A percentile compares a stretch with the other conserved stretches of the same genome.
Evolutionary conservation across 139 green algal genomes (phyloP).

Genomic region (Bryopsis sp.): DNA sequence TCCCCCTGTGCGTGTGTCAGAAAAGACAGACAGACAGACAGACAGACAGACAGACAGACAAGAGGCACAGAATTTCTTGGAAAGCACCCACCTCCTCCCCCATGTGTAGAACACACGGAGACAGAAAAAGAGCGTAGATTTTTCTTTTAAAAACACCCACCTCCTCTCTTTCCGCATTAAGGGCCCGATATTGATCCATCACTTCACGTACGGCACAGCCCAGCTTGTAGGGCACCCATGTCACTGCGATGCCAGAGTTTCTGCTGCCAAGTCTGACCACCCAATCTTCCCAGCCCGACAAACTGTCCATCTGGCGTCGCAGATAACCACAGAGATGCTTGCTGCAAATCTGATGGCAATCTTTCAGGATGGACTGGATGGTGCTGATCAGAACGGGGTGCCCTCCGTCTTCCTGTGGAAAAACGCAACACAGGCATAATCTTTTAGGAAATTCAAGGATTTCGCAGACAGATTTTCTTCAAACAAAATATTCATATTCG

Average conservation of each 20-base stretch:
- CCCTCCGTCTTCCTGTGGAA: not conserved
- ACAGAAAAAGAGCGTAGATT: no score
- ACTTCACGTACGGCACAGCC: slow-evolving; percentile 2
- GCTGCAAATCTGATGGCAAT: not conserved
- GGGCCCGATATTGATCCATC: slow-evolving; percentile 5
- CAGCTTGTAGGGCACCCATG: slow-evolving; percentile 4
- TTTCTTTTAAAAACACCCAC: no score
- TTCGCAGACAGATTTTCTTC: not conserved
- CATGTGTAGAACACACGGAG: no score
- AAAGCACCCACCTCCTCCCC: no score
- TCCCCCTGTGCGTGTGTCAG: no score
- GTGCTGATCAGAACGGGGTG: not conserved
- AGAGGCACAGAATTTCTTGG: no score
- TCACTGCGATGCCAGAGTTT: not conserved
- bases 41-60: no score
- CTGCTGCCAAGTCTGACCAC: not conserved
- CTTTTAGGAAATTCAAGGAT: not conserved
- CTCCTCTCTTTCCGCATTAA: slow-evolving; percentile 1
- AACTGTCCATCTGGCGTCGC: not conserved
- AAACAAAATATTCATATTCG: not conserved
- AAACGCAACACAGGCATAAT: not conserved
- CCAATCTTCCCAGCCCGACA: slow-evolving; percentile 13
- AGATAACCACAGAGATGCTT: slow-evolving; percentile 9
- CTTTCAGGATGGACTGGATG: not conserved
- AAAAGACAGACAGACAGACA: no score